phyloP scores from a whole-genome alignment of 176 grass and related monocot genomes.

The Eragrostis nindensis region DNA sequence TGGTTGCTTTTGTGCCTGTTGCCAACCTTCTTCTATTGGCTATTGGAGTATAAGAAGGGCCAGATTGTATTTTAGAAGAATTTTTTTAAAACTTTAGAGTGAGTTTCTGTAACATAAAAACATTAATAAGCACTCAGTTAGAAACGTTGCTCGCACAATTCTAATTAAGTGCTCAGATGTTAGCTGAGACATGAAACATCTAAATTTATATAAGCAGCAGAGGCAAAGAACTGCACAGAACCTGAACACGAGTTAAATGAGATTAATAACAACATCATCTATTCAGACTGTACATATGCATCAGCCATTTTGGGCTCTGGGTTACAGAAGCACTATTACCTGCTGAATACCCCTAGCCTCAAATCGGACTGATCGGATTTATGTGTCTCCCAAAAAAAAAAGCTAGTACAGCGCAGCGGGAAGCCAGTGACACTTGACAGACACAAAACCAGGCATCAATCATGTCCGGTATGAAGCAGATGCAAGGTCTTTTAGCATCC shows the following conservation, averaged over 20 bases:
- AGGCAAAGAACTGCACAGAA: too few species aligned
- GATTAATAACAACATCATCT: not conserved
- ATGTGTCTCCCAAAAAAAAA: not conserved
- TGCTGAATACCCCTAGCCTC: not conserved
- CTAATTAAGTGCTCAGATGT: not conserved
- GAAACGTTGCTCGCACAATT: not conserved
- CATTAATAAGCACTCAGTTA: not conserved
- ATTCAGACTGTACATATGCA: not conserved
- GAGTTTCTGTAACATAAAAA: not conserved
- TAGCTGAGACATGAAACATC: not conserved
- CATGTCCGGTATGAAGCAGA: not conserved
- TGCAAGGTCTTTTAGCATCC: not conserved
- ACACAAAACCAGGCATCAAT: not conserved
- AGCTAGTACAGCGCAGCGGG: too few species aligned
- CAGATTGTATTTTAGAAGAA: constrained; percentile 14
- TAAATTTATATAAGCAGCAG: not conserved
- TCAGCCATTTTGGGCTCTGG: not conserved
- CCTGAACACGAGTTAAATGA: not conserved
- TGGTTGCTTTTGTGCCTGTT: not conserved
- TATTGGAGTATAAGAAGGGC: not conserved
- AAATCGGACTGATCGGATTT: not conserved
- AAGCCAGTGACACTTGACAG: not conserved
- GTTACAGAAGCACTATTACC: not conserved
- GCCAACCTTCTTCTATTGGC: not conserved
- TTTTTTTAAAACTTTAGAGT: not conserved